These are phyloP conservation scores for Lodderomyces pseudojiufengensis DNA, from an alignment of 1,139 yeast species.

Conservation along the genomic window DNA sequence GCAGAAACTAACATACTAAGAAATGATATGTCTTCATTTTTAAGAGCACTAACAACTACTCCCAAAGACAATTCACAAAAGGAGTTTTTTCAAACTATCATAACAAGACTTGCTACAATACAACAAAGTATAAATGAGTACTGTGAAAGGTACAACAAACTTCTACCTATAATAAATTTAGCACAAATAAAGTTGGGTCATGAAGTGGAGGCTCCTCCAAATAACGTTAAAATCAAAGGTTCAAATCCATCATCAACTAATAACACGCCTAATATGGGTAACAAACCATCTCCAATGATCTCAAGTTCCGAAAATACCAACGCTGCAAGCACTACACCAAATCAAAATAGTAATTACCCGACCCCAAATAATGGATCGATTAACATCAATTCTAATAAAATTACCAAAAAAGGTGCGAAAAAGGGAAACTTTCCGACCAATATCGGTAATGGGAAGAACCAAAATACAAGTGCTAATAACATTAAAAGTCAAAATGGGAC, in stretches of 20 bases:
- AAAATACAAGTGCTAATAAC: conserved; percentile 7
- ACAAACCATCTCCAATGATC: conserved; percentile 9
- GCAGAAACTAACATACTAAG: conserved; percentile 42
- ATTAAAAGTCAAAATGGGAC: conserved; percentile 7
- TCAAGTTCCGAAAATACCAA: conserved; percentile 1
- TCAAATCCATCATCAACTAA: conserved; percentile 9
- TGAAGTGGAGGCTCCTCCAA: conserved; percentile 37
- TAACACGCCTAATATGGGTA: conserved; percentile 10
- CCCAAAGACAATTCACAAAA: conserved; percentile 35
- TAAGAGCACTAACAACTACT: conserved; percentile 37
- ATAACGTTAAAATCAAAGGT: conserved; percentile 4
- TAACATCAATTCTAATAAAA: conserved; percentile 3
- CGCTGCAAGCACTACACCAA: neutral
- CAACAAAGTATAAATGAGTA: conserved; percentile 41
- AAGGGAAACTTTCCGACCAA: neutral
- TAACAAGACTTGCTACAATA: conserved; percentile 30
- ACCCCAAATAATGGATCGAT: neutral
- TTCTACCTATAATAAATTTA: conserved; percentile 48
- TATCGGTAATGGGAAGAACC: conserved; percentile 1
- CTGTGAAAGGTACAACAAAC: conserved; percentile 40
- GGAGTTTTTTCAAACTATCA: conserved; percentile 32
- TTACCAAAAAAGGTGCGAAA: conserved; percentile 3
- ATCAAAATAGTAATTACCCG: conserved; percentile 1
- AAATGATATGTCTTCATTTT: conserved; percentile 41
- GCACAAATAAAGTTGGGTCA: conserved; percentile 49